Evolutionary conservation across 345 rosid genomes (phyloP).

Genomic region (Hevea brasiliensis): DNA sequence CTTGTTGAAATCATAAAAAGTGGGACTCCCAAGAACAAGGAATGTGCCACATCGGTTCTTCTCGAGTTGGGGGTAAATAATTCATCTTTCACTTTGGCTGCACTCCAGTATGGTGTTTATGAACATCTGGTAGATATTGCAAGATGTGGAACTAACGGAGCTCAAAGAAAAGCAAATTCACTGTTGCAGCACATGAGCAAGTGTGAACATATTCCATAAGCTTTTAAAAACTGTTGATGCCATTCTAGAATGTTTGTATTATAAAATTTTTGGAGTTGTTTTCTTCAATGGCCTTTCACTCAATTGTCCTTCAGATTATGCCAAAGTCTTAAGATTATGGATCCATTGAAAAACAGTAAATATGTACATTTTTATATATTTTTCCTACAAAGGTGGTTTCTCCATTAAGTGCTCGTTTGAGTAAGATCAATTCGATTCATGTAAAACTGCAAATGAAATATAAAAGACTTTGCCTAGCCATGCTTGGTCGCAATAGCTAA

Average conservation of each 20-base stretch:
- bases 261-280: slow-evolving; percentile 5
- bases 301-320: background rate
- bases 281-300: background rate
- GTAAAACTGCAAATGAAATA: too few species aligned
- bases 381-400: too few species aligned
- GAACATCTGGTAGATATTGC: slow-evolving; percentile 45
- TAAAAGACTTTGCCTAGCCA: too few species aligned
- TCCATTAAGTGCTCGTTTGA: too few species aligned
- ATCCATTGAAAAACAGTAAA: too few species aligned
- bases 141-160: slow-evolving; percentile 54
- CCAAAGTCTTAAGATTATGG: background rate
- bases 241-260: slow-evolving; percentile 11
- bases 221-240: background rate
- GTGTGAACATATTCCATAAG: slow-evolving; percentile 55
- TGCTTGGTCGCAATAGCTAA: too few species aligned
- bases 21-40: slow-evolving; percentile 68
- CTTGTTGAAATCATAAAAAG: slow-evolving; percentile 49
- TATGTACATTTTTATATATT: too few species aligned
- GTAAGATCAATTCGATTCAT: too few species aligned
- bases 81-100: slow-evolving; percentile 41
- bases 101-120: slow-evolving; percentile 60
- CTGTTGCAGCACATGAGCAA: slow-evolving; percentile 57
- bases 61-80: slow-evolving; percentile 48
- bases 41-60: slow-evolving; percentile 57
- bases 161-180: slow-evolving; percentile 61